Conservation (phyloP, 768 basidiomycete species). For the Tricholoma terreum region DNA sequence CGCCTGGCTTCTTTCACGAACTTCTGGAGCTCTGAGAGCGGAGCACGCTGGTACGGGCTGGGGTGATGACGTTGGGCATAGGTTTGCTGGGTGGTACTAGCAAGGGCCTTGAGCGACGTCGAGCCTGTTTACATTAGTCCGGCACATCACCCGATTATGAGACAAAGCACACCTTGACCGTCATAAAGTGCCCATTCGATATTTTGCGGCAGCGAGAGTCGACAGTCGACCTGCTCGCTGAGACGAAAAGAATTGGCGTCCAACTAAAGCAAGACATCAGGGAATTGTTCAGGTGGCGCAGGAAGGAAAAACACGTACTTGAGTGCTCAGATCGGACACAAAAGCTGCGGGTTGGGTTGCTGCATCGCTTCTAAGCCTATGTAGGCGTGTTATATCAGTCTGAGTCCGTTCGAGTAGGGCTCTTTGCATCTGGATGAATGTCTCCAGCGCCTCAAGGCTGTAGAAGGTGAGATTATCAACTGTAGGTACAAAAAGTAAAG, state of each 20-base stretch:
- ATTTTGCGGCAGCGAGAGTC: slow-evolving; percentile 41
- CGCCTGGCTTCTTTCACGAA: slow-evolving; percentile 35
- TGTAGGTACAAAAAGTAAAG: neutral
- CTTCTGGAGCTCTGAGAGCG: slow-evolving; percentile 17
- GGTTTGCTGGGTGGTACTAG: slow-evolving; percentile 32
- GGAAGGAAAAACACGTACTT: slow-evolving; percentile 27
- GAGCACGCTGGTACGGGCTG: slow-evolving; percentile 9
- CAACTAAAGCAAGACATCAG: slow-evolving; percentile 4
- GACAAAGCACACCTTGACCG: slow-evolving; percentile 44
- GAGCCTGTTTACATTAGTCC: slow-evolving; percentile 42
- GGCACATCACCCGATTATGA: neutral
- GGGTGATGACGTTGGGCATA: slow-evolving; percentile 26
- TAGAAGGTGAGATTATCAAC: slow-evolving; percentile 1
- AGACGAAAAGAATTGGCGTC: slow-evolving; percentile 26
- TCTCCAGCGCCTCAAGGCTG: slow-evolving; percentile 64
- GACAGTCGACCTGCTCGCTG: slow-evolving; percentile 43
- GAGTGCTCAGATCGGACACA: slow-evolving; percentile 25
- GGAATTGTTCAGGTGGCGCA: neutral
- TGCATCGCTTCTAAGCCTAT: slow-evolving; percentile 39
- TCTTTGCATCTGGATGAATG: slow-evolving; percentile 62
- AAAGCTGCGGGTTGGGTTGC: slow-evolving; percentile 33
- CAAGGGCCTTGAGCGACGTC: slow-evolving; percentile 47
- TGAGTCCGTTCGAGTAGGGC: slow-evolving; percentile 56
- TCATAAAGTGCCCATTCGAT: slow-evolving; percentile 65
- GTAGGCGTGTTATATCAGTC: slow-evolving; percentile 58